Base-by-base conservation (phyloP, 2,329 filamentous ascomycete species). In the Ilyonectria destructans region DNA sequence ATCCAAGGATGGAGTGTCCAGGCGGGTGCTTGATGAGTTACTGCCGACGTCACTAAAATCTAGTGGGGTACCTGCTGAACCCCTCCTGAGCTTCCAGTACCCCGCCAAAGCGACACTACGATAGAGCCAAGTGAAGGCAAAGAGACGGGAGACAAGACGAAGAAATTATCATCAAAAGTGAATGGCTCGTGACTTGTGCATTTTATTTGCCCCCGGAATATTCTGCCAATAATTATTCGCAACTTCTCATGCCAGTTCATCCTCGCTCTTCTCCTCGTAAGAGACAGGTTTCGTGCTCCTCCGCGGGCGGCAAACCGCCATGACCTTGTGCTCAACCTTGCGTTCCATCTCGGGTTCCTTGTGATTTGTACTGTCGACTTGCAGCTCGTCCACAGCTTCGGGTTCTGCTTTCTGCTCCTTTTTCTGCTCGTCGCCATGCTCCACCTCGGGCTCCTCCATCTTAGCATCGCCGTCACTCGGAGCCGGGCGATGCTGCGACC, bases 401-500 rank as follows among this genome's bases (percentile, higher is more conserved):
- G 7, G 17, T 15, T 37, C 45, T 49, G 12, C 8, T 9, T 35
- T 49, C 29, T 17, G 4, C 29, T 15, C 49, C 9, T 15, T 23
- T 15, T 29, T 55, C 15, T 4, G 19, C n/a, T 21, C 12, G 10
- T 37, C 26, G 59, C 23, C 21, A 31, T 45, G 29, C 31, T 52
- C 29, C n/a, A 56, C 33, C 29, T 69, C 58, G 1, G 17, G 35
- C 9, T 52, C 68, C 48, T 69, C 67, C 70, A 69, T 76, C 37
- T 57, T 67, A 19, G 48, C 51, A 31, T 73, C 65, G 19, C 57
- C 58, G 19, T 71, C 56, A 13, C 54, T 67, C 1, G 52, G 13
- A 4, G 46, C 17, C 13, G 52, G 13, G 33, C 49, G 17, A n/a
- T 58, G 64, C n/a, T 43, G 62, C 21, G 74, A 70, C 67, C 73